phyloP scores from a whole-genome alignment of 208 protist genomes.

The Angomonas deanei region DNA sequence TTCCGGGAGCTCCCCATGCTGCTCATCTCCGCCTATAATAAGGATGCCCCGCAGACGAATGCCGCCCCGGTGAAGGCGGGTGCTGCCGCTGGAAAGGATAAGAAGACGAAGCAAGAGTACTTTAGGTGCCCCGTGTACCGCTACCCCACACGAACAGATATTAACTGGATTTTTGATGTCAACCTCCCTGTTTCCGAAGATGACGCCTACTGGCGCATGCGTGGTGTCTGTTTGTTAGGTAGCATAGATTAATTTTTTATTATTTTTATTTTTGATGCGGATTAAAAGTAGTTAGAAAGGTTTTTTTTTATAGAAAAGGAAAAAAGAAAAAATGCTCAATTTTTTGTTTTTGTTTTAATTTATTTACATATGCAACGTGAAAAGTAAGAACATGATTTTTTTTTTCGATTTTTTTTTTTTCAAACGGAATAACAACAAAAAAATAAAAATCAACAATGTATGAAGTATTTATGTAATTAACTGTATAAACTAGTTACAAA shows the following conservation, averaged over 20 bases:
- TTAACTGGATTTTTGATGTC: conserved; percentile 97
- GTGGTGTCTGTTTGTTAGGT: conserved; percentile 91
- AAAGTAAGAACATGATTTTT: not conserved
- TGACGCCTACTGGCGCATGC: conserved; percentile 95
- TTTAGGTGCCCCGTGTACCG: conserved; percentile 98
- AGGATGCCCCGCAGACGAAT: conserved; percentile 60
- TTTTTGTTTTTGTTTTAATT: not conserved
- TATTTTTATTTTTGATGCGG: conserved; percentile 6
- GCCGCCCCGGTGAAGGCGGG: conserved; percentile 58
- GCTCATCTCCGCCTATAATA: conserved; percentile 91
- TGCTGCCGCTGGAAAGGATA: conserved; percentile 51
- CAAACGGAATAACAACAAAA: conserved; percentile 1
- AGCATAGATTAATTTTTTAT: conserved; percentile 59
- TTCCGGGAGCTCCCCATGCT: conserved; percentile 95
- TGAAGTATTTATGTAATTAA: not conserved
- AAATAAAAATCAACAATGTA: conserved; percentile 1
- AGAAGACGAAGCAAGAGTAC: conserved; percentile 87
- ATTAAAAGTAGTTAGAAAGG: not conserved
- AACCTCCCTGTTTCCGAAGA: conserved; percentile 93
- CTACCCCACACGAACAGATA: conserved; percentile 92
- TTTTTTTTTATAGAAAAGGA: not conserved
- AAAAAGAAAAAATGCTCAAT: conserved; percentile 1
- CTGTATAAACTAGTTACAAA: not conserved
- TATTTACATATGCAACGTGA: not conserved
- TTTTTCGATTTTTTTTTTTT: conserved; percentile 1